A percentile compares a stretch with the other conserved stretches of the same genome.
These are phyloP conservation scores for Rubus idaeus DNA, from an alignment of 306 rosid genomes.

Conservation along the genomic window DNA sequence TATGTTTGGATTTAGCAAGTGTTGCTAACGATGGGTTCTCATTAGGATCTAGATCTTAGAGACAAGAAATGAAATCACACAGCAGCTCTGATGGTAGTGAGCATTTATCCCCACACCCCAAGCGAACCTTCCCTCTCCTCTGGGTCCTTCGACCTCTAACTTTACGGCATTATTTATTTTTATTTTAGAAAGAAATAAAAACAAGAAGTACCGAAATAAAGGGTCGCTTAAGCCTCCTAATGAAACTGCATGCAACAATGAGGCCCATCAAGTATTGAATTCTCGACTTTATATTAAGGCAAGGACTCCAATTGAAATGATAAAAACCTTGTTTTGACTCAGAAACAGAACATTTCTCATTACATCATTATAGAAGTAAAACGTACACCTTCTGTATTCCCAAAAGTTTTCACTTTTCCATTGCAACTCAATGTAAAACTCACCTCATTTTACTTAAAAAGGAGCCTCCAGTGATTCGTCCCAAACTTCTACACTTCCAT, in stretches of 20 bases:
- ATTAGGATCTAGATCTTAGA: neutral
- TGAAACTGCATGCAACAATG: neutral
- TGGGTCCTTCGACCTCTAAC: neutral
- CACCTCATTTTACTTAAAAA: slow-evolving; percentile 54
- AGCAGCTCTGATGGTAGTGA: neutral
- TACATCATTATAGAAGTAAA: neutral
- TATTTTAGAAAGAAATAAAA: neutral
- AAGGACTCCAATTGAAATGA: neutral
- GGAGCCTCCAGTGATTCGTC: slow-evolving; percentile 84
- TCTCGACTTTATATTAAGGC: neutral
- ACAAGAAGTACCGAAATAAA: neutral
- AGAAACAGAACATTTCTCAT: neutral
- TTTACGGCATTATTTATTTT: neutral
- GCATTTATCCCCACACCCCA: neutral
- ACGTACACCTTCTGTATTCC: neutral
- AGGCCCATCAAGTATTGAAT: neutral
- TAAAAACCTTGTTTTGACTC: neutral
- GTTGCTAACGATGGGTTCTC: neutral
- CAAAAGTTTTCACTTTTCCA: neutral
- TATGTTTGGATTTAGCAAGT: neutral
- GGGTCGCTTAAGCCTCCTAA: neutral
- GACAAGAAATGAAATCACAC: neutral
- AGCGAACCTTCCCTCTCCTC: neutral
- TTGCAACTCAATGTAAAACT: slow-evolving; percentile 15
- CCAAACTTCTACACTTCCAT: slow-evolving; percentile 88